Evolutionary conservation across 2,329 filamentous ascomycete genomes (phyloP), one percentile per base, ranked within the genome.

Genomic region (Phoma sp.): DNA sequence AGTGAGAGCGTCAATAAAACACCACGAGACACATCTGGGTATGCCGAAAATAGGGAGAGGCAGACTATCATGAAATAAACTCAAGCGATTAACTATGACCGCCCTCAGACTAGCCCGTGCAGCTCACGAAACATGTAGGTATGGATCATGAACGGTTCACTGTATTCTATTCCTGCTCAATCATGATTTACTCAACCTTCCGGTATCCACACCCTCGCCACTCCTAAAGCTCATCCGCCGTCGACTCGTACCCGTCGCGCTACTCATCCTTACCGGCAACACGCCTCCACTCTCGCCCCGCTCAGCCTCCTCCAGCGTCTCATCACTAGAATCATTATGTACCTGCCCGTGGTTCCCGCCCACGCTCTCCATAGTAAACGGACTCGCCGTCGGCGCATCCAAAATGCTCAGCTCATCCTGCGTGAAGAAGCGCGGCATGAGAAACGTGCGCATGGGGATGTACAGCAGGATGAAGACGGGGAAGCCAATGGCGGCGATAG

Each of bases 401-500:
- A 86, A 61, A 0, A 83, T 64, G 14, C 74, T 64, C 10, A 86
- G 65, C 61, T 85, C 83, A 15, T 77, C 59, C 5, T 73, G 64
- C 0, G 72, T 75, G 57, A 86, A 85, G 69, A 81, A 81, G 14
- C 72, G 62, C 1, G 83, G 83, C 57, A 86, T 68, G 0, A 81
- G 47, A 47, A 77, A 74, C 55, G 79, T 82, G 3, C 83, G 73
- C 25, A 85, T 61, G 0, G 84, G 84, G 7, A 87, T 84, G 15
- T 86, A 74, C 4, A 80, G 67, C 15, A 83, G 75, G 53, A 86
- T 85, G 45, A 86, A 77, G 12, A 86, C 77, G 0, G 84, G 84
- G 57, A 86, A 86, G 0, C 82, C 81, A 59, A 86, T 84, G 0
- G 83, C 84, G 0, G 81, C 84, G 20, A 86, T 81, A 0, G 84